phyloP scores from a whole-genome alignment of 768 basidiomycete species.

The Lactarius deliciosus region DNA sequence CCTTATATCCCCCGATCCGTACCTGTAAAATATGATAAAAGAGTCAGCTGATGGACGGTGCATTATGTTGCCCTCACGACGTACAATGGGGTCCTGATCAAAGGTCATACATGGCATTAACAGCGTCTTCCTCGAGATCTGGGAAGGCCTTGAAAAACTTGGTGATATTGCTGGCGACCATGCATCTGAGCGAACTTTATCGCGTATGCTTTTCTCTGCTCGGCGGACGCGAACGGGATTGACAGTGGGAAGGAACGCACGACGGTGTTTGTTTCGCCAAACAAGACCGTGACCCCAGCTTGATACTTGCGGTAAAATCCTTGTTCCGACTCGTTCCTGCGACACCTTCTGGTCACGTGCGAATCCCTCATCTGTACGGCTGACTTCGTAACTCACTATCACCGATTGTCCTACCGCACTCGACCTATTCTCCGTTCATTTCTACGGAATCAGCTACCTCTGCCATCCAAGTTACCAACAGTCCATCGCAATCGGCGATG shows the following conservation, averaged over 20 bases:
- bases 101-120: slow-evolving; percentile 42
- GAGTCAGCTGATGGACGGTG: not conserved
- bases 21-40: slow-evolving; percentile 43
- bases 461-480: too few relatives aligned
- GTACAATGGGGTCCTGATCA: slow-evolving; percentile 59
- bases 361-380: too few relatives aligned
- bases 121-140: slow-evolving; percentile 69
- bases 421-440: too few relatives aligned
- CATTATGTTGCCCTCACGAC: slow-evolving; percentile 19
- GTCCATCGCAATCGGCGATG: too few relatives aligned
- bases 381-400: too few relatives aligned
- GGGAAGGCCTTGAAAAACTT: slow-evolving; percentile 64
- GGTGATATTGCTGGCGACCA: slow-evolving; percentile 58
- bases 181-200: slow-evolving; percentile 58
- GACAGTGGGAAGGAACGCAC: slow-evolving; percentile 36
- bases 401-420: too few relatives aligned
- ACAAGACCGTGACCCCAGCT: too few relatives aligned
- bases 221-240: slow-evolving; percentile 6
- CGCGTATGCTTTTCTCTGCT: slow-evolving; percentile 54
- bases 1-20: slow-evolving; percentile 63
- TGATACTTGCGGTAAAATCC: too few relatives aligned
- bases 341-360: too few relatives aligned
- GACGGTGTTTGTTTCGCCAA: slow-evolving; percentile 35
- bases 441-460: too few relatives aligned
- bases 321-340: too few relatives aligned